Evolutionary conservation across 768 basidiomycete species (phyloP).

Genomic region (Lepiota venenata): DNA sequence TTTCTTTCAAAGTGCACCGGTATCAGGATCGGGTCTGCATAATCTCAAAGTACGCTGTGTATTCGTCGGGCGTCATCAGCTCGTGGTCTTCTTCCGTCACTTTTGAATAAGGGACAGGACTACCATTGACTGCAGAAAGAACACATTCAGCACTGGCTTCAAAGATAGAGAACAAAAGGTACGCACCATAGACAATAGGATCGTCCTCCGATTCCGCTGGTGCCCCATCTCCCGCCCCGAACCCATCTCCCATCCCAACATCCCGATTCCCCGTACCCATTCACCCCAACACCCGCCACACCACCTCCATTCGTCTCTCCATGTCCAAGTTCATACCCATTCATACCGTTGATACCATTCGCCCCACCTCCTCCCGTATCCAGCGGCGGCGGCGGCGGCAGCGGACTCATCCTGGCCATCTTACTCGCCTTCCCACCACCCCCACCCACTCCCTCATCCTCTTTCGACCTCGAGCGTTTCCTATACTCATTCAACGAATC

Average conservation of each 20-base stretch:
- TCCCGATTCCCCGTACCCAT: slow-evolving; percentile 20
- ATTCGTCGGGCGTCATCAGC: slow-evolving; percentile 91
- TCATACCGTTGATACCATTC: background rate
- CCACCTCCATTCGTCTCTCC: background rate
- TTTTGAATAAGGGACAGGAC: slow-evolving; percentile 66
- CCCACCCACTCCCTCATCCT: slow-evolving; percentile 44
- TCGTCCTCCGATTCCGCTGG: slow-evolving; percentile 38
- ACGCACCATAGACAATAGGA: slow-evolving; percentile 66
- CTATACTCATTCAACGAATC: slow-evolving; percentile 70
- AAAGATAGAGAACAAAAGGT: slow-evolving; percentile 4
- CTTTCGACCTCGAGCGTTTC: slow-evolving; percentile 68
- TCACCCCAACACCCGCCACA: slow-evolving; percentile 18
- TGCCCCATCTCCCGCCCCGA: slow-evolving; percentile 17
- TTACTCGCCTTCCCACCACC: slow-evolving; percentile 23
- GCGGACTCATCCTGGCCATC: slow-evolving; percentile 27
- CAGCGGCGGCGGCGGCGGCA: too few relatives aligned
- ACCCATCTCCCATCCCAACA: slow-evolving; percentile 19
- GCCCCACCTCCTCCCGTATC: too few relatives aligned
- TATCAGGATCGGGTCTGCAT: slow-evolving; percentile 24
- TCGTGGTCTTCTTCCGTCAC: slow-evolving; percentile 94
- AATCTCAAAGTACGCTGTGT: slow-evolving; percentile 75
- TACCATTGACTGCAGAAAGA: slow-evolving; percentile 61
- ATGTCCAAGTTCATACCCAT: slow-evolving; percentile 18
- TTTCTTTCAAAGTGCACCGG: too few relatives aligned
- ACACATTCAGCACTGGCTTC: background rate